Evolutionary conservation across 768 basidiomycete species (phyloP).

Genomic region (Fibroporia radiculosa): DNA sequence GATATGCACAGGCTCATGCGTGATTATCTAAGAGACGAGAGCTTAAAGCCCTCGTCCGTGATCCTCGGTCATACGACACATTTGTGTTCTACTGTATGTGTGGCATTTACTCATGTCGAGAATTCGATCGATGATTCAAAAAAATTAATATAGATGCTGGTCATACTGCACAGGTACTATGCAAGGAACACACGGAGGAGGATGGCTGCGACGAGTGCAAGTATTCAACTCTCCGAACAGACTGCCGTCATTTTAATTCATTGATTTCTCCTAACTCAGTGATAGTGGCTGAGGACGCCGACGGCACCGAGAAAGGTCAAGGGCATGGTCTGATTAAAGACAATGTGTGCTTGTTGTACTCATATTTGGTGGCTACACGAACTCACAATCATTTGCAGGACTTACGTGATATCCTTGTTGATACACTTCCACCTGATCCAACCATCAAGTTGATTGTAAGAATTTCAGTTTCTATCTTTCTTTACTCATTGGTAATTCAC

Average conservation of each 20-base stretch:
- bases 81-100: constrained; percentile 12
- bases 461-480: too few species aligned
- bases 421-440: constrained; percentile 13
- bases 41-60: constrained; percentile 3
- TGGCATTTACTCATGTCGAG: neutral
- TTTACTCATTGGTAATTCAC: neutral
- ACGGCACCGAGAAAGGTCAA: neutral
- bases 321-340: constrained; percentile 19
- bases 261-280: neutral
- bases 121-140: neutral
- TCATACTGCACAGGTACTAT: constrained; percentile 16
- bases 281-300: neutral
- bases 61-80: neutral
- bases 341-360: constrained; percentile 11
- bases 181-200: constrained; percentile 7
- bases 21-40: neutral
- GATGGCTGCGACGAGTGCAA: constrained; percentile 21
- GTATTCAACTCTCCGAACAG: neutral
- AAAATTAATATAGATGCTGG: constrained; percentile 13
- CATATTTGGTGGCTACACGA: neutral
- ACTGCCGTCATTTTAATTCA: neutral
- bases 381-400: constrained; percentile 9
- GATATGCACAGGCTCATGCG: neutral
- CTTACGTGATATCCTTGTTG: constrained; percentile 11
- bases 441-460: neutral